Percentiles rank a stretch among this genome's conserved stretches.
Conservation (phyloP, 2,329 filamentous ascomycete species). For the Colletotrichum salicis region DNA sequence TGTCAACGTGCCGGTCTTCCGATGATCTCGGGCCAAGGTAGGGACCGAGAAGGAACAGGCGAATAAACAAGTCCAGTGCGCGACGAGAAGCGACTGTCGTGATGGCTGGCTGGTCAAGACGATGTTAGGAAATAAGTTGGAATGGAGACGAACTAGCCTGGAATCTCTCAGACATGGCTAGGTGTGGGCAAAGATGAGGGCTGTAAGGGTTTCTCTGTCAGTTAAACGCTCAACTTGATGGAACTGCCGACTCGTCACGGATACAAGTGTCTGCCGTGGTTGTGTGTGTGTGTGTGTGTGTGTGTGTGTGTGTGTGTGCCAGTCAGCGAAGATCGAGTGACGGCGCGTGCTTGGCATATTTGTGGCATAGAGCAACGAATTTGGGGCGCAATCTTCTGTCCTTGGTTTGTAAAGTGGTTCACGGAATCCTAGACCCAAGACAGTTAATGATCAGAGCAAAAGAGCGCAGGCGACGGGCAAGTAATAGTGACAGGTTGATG, state of each 20-base stretch:
- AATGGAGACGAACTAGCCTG: background rate
- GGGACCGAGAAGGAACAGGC: background rate
- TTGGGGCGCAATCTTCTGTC: slow-evolving; percentile 3
- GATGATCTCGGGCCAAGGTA: background rate
- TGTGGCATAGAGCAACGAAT: background rate
- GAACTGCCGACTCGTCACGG: background rate
- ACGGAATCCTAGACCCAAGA: too few relatives aligned
- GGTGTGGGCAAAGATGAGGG: background rate
- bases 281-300: background rate
- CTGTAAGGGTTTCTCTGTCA: background rate
- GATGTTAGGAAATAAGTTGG: background rate
- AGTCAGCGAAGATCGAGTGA: background rate
- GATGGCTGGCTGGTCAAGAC: background rate
- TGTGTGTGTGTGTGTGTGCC: background rate
- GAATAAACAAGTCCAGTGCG: background rate
- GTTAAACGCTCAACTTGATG: background rate
- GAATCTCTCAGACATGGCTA: too few relatives aligned
- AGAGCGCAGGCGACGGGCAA: background rate
- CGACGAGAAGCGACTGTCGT: background rate
- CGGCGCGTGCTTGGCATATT: background rate
- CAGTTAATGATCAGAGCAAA: background rate
- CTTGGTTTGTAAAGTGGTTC: background rate
- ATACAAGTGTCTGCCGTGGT: background rate
- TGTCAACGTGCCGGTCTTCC: background rate
- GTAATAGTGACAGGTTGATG: background rate